Percentiles rank a stretch among this genome's conserved stretches.
Evolutionary conservation across 306 rosid species (phyloP).

Genomic region (Cercis canadensis): DNA sequence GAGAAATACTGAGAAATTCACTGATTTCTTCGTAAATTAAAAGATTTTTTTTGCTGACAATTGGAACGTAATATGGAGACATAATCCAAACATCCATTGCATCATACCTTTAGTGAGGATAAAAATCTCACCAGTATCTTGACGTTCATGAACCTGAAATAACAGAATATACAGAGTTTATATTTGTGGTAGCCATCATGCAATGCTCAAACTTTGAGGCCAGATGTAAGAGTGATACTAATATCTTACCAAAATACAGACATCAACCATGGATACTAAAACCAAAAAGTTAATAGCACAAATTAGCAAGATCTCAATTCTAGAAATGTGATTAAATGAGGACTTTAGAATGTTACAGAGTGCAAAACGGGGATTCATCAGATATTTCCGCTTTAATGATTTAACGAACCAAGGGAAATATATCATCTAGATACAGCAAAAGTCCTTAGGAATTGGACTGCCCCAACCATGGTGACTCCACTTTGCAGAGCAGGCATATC

Average conservation of each 20-base stretch:
- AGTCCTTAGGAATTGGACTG: background rate
- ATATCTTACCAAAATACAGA: background rate
- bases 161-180: conserved; percentile 1
- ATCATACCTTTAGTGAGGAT: conserved; percentile 80
- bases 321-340: conserved; percentile 1
- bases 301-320: background rate
- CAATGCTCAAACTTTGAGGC: background rate
- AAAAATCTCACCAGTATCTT: conserved; percentile 55
- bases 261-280: background rate
- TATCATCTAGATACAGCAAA: background rate
- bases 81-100: background rate
- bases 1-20: conserved; percentile 7
- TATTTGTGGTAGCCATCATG: background rate
- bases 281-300: conserved; percentile 1
- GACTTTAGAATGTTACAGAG: background rate
- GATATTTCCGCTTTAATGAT: background rate
- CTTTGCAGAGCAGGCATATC: background rate
- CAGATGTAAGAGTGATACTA: conserved; percentile 9
- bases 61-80: background rate
- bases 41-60: conserved; percentile 23
- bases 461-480: background rate
- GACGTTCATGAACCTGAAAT: conserved; percentile 67
- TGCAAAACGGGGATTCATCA: background rate
- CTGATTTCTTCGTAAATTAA: background rate
- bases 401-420: background rate